Evolutionary conservation across 2,329 filamentous ascomycete species (phyloP).

Genomic region (Periglandula ipomoeae): DNA sequence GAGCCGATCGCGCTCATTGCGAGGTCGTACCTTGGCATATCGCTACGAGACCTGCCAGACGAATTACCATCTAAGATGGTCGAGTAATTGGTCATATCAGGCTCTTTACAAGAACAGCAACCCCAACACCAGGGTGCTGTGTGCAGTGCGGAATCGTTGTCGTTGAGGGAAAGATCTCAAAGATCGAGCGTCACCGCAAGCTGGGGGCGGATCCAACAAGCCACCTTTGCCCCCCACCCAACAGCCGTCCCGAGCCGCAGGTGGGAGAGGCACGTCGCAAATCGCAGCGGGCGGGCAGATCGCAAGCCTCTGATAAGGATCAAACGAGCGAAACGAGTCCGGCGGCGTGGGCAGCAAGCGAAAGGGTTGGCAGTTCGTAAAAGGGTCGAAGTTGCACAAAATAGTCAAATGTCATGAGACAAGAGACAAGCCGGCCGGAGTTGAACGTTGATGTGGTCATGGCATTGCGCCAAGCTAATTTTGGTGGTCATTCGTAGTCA

Average conservation of each 20-base stretch:
- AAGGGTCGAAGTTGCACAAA: not conserved
- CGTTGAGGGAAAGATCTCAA: not conserved
- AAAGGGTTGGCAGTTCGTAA: not conserved
- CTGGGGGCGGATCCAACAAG: not conserved
- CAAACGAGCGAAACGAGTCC: not conserved
- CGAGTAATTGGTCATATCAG: slow-evolving; percentile 46
- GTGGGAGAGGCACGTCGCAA: not conserved
- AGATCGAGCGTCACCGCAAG: not conserved
- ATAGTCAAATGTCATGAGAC: not conserved
- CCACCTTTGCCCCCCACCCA: not conserved
- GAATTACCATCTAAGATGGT: slow-evolving; percentile 39
- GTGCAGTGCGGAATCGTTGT: slow-evolving; percentile 2
- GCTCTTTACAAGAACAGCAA: not conserved
- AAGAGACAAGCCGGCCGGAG: not conserved
- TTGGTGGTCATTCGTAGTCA: not conserved
- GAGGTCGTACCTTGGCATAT: slow-evolving; percentile 39
- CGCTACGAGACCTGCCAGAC: slow-evolving; percentile 29
- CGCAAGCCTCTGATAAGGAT: not conserved
- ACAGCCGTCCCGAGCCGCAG: not conserved
- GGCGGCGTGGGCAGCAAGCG: too few species aligned
- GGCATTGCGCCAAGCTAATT: slow-evolving; percentile 1
- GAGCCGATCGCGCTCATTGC: not conserved
- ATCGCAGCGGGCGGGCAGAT: not conserved
- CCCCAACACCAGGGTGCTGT: slow-evolving; percentile 5
- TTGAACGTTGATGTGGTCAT: slow-evolving; percentile 1